Base-by-base conservation (phyloP, 1,284 basidiomycete species). In the Peniophora sp. region DNA sequence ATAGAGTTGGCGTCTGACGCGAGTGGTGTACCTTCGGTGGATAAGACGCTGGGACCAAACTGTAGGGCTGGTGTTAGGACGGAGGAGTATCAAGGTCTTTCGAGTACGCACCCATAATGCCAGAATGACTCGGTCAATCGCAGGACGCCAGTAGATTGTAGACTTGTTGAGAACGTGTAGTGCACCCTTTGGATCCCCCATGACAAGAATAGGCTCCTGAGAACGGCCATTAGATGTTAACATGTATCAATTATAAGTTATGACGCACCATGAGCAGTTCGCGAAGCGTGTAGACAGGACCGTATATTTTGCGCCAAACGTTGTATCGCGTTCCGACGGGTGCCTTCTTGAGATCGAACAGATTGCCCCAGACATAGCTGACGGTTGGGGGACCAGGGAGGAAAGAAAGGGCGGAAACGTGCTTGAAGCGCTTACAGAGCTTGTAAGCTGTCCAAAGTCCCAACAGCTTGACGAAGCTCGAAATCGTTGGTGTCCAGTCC, bases 131-230 rank as follows among this genome's bases (percentile, higher is more conserved):
- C 47, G 14, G 32, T 53, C 52, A 12, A 51, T 49, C 3, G 35
- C 50, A 12, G 47, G 50, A 18, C 50, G 37, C 22, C 24, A 45
- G 39, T 53, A 55, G n/a, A 36, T 49, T 6, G 47, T 12, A 11
- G 39, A 23, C 12, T 50, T 50, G 11, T 46, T 49, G n/a, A 55
- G 23, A 14, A 55, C 50, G 44, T 55, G 45, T 3, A 34, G 36
- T 3, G 52, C 48, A 14, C 48, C 54, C 46, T 55, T 55, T 5
- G 54, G 49, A 32, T 55, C 54, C 17, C 54, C 54, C 5, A 52
- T 22, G 14, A 53, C 36, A 10, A 55, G 35, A 14, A 49, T 24
- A 3, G 52, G 48, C 20, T 47, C 51, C 54, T 55, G 27, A 6
- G 6, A 14, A 10, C 8, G 8, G 8, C 8, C 15, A 20, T 45